Evolutionary conservation across 305 asterid species (phyloP), one percentile per base, ranked within the genome.

Genomic region (Fraxinus albicans): DNA sequence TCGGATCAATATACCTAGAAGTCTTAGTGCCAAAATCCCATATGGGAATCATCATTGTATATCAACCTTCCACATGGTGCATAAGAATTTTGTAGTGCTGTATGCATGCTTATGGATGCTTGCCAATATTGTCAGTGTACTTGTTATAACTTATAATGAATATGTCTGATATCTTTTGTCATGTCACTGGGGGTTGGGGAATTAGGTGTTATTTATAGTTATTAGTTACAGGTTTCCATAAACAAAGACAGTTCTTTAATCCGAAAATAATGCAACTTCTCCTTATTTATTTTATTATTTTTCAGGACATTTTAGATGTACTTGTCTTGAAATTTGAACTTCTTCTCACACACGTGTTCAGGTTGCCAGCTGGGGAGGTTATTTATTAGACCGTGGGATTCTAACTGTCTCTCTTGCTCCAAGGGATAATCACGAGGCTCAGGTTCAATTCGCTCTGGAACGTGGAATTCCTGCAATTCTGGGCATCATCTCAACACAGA

Each of bases 291-390:
- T 65, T 29, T 19, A 19, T 55, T 55, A 19, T 55, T n/a, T 55
- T 65, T 65, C 7, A 3, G 13, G 34, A 65, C 34, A 65, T 65
- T 10, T 65, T 25, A 65, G 34, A 65, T 9, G 7, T 58, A 6
- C 67, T 19, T 58, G 13, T 65, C 73, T 65, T 25, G 35, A 65
- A 13, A 27, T 65, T 65, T 65, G 73, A 27, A 65, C 73, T 9
- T 27, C 73, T 65, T 65, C 17, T 27, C 34, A 42, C 29, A 10
- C 17, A 19, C 73, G 10, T 60, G 50, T 79, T 29, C 42, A 93
- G 97, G 97, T 93, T 88, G 97, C 97, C 0, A 93, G 95, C 79
- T 93, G 97, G 97, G 97, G 97, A 87, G 95, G 97, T 73, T 92
- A 90, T 86, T 86, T 93, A 74, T 87, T 93, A 27, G 94, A 91